Evolutionary conservation across 352 stramenopile species (phyloP), one percentile per base, ranked within the genome.

Genomic region (Thalassiosira delicatula): DNA sequence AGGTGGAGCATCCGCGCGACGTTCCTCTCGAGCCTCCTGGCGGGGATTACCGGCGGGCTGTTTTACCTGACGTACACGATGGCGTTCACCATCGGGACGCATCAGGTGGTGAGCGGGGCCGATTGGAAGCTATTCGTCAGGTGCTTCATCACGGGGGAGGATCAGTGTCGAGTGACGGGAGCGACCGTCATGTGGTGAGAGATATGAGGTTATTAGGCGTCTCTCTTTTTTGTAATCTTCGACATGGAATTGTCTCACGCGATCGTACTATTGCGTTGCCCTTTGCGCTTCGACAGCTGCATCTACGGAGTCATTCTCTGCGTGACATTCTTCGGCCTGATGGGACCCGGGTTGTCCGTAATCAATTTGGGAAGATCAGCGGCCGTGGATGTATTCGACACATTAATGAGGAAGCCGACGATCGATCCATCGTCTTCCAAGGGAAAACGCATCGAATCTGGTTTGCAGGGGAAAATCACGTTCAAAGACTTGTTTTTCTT

Each of bases 11-110:
- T 85, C 29, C 59, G 49, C 8, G 62, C 69, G 29, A 37, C 46
- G 29, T 70, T 81, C 25, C 67, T 88, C 19, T 81, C 70, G 5
- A 84, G 63, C 37, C 23, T 83, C 42, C 33, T 76, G 30, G 54
- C 78, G 35, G 83, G 83, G 17, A 72, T 88, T 53, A 84, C 61
- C 1, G 78, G 78, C 21, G 57, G 76, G 5, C 66, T 88, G 23
- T 88, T 88, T 60, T 88, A 88, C 60, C n/a, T 72, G 1, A 88
- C 83, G 2, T 88, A 88, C 42, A 79, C 56, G 0, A 25, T 84
- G 57, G 78, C 83, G 21, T 88, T 88, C 42, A 74, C 57, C 29
- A 71, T 86, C 46, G 83, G 78, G 29, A 86, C 83, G 3, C 68
- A 86, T 32, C 83, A 88, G 59, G 83, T 86, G 0, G 44, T 72